Evolutionary conservation across 352 stramenopile species (phyloP), one percentile per base, ranked within the genome.

Genomic region (Phytopythium mirpurense): DNA sequence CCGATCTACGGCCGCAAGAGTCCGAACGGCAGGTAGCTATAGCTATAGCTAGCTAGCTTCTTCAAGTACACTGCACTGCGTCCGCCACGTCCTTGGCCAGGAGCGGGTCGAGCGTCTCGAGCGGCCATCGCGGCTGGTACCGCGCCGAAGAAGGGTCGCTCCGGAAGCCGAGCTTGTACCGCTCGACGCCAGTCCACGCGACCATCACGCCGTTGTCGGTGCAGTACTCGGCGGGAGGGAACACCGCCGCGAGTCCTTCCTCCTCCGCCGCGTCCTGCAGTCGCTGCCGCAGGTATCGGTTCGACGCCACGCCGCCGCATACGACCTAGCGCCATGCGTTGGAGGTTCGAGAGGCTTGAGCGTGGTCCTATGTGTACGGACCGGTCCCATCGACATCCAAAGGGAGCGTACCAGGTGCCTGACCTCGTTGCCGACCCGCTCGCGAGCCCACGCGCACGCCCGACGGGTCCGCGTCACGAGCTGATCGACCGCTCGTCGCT

Each of bases 121-220:
- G 72, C 23, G 81, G 79, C 83, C 83, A 94, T 15, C 81, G 81
- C 12, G 83, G 83, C 19, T 72, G 64, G 63, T 94, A 94, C 24
- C 81, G 78, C 36, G 73, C 71, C 8, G 50, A 54, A 12, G 62
- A 43, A 0, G 71, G 65, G 15, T 92, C 76, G 52, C 70, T 87
- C 2, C 82, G 80, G 60, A 81, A 75, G 24, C 78, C 79, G 5
- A 56, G 58, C 9, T 49, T 36, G 55, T 88, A 78, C 24, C 75
- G 67, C 57, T 95, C 82, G 14, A 93, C 67, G 7, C 90, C 95
- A 9, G 96, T 90, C 95, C 95, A 99, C 2, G 96, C 96, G 44
- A 97, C 74, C 93, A 98, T 98, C 24, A 97, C 93, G 43, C 94
- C 97, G 65, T 99, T 98, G 82, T 99, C 97, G 2, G 96, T 99